phyloP scores from a whole-genome alignment of 2,329 filamentous ascomycete genomes.

The Fusarium sp. region DNA sequence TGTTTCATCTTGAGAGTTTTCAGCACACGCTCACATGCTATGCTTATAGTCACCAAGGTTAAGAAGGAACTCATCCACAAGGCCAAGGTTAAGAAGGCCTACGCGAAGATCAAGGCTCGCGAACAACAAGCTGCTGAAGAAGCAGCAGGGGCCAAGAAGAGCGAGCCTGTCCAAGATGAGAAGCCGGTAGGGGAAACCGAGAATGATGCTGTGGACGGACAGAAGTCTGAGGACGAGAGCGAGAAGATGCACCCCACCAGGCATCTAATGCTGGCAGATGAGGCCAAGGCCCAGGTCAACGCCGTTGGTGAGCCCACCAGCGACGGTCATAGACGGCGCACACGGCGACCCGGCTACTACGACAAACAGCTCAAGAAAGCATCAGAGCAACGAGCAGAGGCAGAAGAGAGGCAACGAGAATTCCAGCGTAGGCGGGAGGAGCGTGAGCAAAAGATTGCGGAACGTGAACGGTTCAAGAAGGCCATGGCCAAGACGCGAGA shows the following conservation, averaged over 20 bases:
- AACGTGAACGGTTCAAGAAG: constrained; percentile 75
- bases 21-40: constrained; percentile 37
- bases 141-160: constrained; percentile 38
- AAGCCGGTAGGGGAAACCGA: constrained; percentile 32
- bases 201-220: constrained; percentile 33
- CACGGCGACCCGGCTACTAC: constrained; percentile 70
- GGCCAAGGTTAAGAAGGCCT: constrained; percentile 93
- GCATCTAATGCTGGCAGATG: constrained; percentile 59
- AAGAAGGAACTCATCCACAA: constrained; percentile 92
- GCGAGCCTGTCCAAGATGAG: constrained; percentile 30
- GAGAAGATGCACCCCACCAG: constrained; percentile 56
- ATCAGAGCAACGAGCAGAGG: constrained; percentile 60
- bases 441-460: constrained; percentile 75
- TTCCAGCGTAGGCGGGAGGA: constrained; percentile 70
- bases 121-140: constrained; percentile 53
- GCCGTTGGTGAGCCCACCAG: constrained; percentile 37
- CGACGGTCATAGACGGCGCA: constrained; percentile 55
- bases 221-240: constrained; percentile 35
- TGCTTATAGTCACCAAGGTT: constrained; percentile 81
- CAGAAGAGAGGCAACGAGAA: constrained; percentile 61
- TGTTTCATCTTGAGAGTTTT: constrained; percentile 35
- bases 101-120: constrained; percentile 84
- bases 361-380: constrained; percentile 73
- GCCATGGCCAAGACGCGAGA: constrained; percentile 83
- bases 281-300: constrained; percentile 55